Percentiles rank a stretch among this genome's conserved stretches.
These are phyloP conservation scores for Luvunga scandens DNA, from an alignment of 345 rosid species.

Conservation along the genomic window DNA sequence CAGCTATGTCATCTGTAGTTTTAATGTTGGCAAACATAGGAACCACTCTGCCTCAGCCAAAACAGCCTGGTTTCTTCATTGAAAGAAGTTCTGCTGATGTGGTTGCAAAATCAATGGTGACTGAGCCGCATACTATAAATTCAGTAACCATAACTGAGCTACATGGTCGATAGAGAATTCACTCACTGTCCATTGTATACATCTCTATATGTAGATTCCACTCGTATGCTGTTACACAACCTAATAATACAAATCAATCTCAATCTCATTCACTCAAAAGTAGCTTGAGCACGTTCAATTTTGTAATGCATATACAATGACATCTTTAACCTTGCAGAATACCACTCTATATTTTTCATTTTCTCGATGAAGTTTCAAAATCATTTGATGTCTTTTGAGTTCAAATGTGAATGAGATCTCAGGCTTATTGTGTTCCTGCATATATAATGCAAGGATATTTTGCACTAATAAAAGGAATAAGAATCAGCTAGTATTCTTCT, in stretches of 20 bases:
- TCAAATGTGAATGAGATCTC: background rate
- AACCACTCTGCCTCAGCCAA: background rate
- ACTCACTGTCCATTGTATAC: background rate
- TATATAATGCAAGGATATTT: background rate
- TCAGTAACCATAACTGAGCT: constrained; percentile 8
- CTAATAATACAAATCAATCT: background rate
- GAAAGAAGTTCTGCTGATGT: background rate
- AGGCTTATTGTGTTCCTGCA: background rate
- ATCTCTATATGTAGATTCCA: background rate
- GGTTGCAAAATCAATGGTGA: background rate
- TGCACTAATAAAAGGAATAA: too few species aligned
- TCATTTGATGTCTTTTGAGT: background rate
- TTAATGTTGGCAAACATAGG: background rate
- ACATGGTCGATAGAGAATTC: constrained; percentile 6
- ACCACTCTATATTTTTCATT: background rate
- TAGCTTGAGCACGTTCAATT: background rate
- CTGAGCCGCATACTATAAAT: background rate
- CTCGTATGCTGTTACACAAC: background rate
- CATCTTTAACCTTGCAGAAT: background rate
- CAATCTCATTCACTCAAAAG: background rate
- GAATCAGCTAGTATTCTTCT: too few species aligned
- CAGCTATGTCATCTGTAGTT: constrained; percentile 9
- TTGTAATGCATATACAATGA: background rate
- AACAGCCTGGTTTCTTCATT: constrained; percentile 10
- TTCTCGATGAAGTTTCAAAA: background rate